Evolutionary conservation across 2,329 filamentous ascomycete species (phyloP), one percentile per base, ranked within the genome.

Genomic region (Podosphaera fusca): DNA sequence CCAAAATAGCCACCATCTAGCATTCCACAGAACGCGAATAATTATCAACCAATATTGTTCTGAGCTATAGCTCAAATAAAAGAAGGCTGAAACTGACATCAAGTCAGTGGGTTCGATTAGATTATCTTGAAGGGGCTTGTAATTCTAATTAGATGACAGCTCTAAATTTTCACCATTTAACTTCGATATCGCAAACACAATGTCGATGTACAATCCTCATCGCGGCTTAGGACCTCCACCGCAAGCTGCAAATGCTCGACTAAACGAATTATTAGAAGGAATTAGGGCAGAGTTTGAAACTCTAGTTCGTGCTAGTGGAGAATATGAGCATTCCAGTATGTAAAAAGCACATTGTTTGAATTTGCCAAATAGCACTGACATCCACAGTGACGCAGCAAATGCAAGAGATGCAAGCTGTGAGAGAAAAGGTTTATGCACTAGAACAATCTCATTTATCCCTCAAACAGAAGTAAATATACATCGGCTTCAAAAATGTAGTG

Each of bases 241-340:
- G 33, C 69, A 55, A 21, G 52, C 51, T 42, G 50, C 68, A 60
- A 76, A 73, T 59, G 70, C 70, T 55, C 87, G 92, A 63, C 76
- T 96, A 65, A 87, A 85, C 63, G 90, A 98, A 75, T 80, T 96
- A 61, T 77, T 98, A 67, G 90, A 96, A 58, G 84, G 88, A 69
- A 80, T 98, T 65, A 82, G 90, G 67, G 78, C 80, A 66, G 92
- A 98, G 71, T 96, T 95, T 64, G 90, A 96, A 63, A 82, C 77
- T 60, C 85, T 94, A 70, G 77, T 83, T 64, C 81, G 85, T 62
- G 81, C 86, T 64, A 85, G 81, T 62, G 87, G 87, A 68, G 86
- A 87, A 64, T 94, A 88, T 69, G 90, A 98, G 69, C 86, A 90
- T 69, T 88, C 94, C 69, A 85, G 90, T 95, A 81, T 76, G 88